A percentile compares a stretch with the other conserved stretches of the same genome.
phyloP scores from a whole-genome alignment of 1,284 basidiomycete species.

The Boletellus dicymbophilus region DNA sequence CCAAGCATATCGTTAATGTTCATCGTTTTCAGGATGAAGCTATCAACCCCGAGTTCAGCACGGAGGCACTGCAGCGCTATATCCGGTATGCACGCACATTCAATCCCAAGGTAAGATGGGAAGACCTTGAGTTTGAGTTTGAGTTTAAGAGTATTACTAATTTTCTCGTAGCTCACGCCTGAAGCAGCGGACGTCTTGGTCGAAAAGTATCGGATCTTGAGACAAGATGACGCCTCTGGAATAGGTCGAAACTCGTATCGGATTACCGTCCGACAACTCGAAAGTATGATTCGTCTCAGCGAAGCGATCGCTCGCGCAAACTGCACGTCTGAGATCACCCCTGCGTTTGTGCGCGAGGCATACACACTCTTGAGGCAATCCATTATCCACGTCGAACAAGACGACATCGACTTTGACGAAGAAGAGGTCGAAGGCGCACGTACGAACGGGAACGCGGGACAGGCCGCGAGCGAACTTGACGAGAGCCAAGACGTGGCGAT shows the following conservation, averaged over 20 bases:
- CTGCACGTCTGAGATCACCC: conserved; percentile 92
- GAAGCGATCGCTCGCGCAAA: conserved; percentile 98
- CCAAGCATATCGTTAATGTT: conserved; percentile 97
- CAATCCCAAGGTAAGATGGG: conserved; percentile 78
- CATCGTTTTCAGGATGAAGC: conserved; percentile 96
- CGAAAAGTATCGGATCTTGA: conserved; percentile 91
- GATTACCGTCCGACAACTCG: conserved; percentile 95
- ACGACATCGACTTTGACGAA: conserved; percentile 97
- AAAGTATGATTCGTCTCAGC: conserved; percentile 96
- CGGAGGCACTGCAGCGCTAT: conserved; percentile 95
- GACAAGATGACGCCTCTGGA: conserved; percentile 92
- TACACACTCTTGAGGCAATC: conserved; percentile 93
- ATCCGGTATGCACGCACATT: conserved; percentile 97
- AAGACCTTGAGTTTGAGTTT: background rate
- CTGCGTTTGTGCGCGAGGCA: conserved; percentile 94
- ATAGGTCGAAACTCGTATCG: conserved; percentile 91
- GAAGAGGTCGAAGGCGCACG: conserved; percentile 75
- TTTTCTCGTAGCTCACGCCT: conserved; percentile 73
- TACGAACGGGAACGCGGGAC: conserved; percentile 31
- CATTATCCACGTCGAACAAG: conserved; percentile 99
- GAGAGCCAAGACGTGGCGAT: conserved; percentile 66
- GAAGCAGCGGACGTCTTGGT: conserved; percentile 94
- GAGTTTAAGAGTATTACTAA: conserved; percentile 4
- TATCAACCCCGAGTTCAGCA: conserved; percentile 95
- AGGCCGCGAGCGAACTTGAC: conserved; percentile 37